These are phyloP conservation scores for Helotiales sp. DNA, from an alignment of 2,329 filamentous ascomycete species.

Conservation along the genomic window DNA sequence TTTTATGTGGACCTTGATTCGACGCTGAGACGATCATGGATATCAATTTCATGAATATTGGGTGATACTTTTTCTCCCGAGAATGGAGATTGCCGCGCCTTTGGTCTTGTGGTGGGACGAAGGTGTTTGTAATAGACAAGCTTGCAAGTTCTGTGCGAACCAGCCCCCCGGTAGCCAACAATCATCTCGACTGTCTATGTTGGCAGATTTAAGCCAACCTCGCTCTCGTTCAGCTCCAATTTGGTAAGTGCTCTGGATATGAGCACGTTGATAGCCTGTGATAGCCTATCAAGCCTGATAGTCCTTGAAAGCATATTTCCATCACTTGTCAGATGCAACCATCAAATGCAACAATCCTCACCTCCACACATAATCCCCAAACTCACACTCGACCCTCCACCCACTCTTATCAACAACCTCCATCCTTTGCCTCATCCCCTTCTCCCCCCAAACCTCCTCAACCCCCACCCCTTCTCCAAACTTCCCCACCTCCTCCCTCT, in stretches of 20 bases:
- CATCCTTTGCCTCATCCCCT: constrained; percentile 20
- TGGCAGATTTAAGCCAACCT: too few species aligned
- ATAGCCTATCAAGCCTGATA: too few species aligned
- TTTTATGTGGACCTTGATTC: background rate
- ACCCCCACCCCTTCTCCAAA: constrained; percentile 31
- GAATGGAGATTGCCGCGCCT: too few species aligned
- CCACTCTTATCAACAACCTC: constrained; percentile 22
- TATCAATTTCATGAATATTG: background rate
- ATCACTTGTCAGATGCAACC: background rate
- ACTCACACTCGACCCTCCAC: constrained; percentile 29
- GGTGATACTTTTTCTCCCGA: background rate
- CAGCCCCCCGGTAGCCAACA: too few species aligned
- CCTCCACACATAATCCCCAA: constrained; percentile 25
- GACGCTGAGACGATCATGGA: background rate
- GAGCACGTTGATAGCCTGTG: too few species aligned
- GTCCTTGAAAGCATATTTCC: too few species aligned
- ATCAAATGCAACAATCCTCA: background rate
- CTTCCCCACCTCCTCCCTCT: constrained; percentile 21
- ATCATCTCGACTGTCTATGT: too few species aligned
- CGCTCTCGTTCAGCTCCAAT: too few species aligned
- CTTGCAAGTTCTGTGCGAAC: too few species aligned
- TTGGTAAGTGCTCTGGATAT: too few species aligned
- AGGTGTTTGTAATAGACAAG: too few species aligned
- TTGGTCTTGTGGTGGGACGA: too few species aligned
- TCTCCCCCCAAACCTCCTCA: constrained; percentile 32